Conservation (phyloP, 148 eudicot species). For the Cornus florida region DNA sequence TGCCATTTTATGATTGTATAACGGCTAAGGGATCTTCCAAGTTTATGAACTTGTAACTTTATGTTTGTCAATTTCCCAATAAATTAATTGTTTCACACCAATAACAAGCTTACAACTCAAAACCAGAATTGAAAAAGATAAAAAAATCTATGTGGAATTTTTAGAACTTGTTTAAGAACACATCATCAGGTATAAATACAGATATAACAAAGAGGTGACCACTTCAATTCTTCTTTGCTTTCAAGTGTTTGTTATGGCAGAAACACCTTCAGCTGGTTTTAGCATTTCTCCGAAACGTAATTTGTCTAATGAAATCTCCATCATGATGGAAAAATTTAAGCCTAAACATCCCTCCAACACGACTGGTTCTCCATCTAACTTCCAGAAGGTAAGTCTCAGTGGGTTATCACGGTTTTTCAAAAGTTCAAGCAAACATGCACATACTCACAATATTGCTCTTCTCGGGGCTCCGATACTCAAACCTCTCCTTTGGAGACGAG, state of each 20-base stretch:
- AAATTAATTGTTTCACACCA: background rate
- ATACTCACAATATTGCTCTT: no score
- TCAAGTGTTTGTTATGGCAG: conserved; percentile 14
- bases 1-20: background rate
- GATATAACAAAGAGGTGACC: background rate
- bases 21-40: background rate
- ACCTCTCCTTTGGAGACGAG: background rate
- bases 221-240: background rate
- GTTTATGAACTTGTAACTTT: no score
- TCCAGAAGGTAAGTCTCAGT: conserved; percentile 24
- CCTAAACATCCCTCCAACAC: background rate
- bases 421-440: background rate
- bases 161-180: no score
- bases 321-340: conserved; percentile 9
- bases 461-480: no score
- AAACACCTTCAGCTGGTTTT: conserved; percentile 8
- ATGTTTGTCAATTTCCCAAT: background rate
- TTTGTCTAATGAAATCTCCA: conserved; percentile 11
- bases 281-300: conserved; percentile 9
- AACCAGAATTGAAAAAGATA: no score
- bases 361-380: conserved; percentile 17
- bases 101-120: no score
- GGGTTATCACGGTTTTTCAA: background rate
- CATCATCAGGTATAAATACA: no score
- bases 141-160: no score